Percentiles rank a stretch among this genome's conserved stretches.
Conservation (phyloP, 305 asterid genomes). For the Fraxinus nigra region DNA sequence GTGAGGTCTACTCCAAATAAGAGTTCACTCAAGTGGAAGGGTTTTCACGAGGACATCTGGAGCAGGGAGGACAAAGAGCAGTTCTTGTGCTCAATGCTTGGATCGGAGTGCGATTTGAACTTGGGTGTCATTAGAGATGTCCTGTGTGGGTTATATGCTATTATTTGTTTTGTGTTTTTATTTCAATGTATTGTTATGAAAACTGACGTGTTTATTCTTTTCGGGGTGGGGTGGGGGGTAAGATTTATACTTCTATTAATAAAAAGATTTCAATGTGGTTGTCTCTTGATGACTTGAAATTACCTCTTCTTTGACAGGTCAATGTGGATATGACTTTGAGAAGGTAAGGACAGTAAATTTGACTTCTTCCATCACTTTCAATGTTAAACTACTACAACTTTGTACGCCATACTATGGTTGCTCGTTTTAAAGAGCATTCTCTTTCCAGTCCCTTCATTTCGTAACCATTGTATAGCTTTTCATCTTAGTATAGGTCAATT, state of each 20-base stretch:
- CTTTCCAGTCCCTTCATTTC: background rate
- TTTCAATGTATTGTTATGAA: background rate
- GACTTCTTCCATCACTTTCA: constrained; percentile 16
- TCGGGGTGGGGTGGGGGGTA: background rate
- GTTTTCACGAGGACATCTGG: constrained; percentile 36
- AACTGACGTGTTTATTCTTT: background rate
- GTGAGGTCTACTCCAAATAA: constrained; percentile 67
- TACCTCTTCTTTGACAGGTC: constrained; percentile 62
- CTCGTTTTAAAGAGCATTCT: background rate
- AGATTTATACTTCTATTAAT: background rate
- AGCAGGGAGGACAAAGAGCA: constrained; percentile 68
- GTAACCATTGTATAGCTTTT: background rate
- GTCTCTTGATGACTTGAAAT: constrained; percentile 25
- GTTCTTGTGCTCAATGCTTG: constrained; percentile 79
- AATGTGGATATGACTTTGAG: constrained; percentile 74
- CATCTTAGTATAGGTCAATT: background rate
- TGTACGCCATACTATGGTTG: background rate
- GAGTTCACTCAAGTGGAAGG: constrained; percentile 42
- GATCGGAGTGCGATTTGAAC: constrained; percentile 64
- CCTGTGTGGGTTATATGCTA: constrained; percentile 56
- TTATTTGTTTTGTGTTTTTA: constrained; percentile 10
- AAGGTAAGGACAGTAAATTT: constrained; percentile 46
- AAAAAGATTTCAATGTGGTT: constrained; percentile 14
- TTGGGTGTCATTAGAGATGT: constrained; percentile 74
- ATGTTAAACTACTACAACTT: background rate